phyloP scores from a whole-genome alignment of 306 rosid genomes.

The Hylodesmum podocarpum region DNA sequence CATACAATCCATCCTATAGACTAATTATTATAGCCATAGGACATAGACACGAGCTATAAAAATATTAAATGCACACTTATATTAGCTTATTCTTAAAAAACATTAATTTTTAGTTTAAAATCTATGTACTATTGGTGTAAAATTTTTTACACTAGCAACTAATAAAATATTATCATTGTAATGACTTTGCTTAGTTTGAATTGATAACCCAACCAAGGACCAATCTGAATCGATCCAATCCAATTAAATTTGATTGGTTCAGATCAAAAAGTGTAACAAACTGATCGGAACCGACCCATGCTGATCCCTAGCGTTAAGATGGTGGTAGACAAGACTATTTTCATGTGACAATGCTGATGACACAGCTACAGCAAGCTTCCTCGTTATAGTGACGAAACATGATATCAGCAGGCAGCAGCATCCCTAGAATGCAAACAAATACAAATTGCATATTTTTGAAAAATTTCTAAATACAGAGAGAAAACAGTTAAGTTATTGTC shows the following conservation, averaged over 20 bases:
- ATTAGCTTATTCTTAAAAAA: neutral
- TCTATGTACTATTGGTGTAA: too few relatives aligned
- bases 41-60: neutral
- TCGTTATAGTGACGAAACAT: slow-evolving; percentile 12
- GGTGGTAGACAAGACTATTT: neutral
- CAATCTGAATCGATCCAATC: too few relatives aligned
- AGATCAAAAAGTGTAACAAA: slow-evolving; percentile 26
- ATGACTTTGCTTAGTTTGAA: too few relatives aligned
- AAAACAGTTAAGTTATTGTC: neutral
- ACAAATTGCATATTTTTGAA: neutral
- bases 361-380: neutral
- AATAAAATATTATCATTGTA: too few relatives aligned
- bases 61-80: neutral
- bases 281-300: too few relatives aligned
- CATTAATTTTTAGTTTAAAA: too few relatives aligned
- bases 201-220: too few relatives aligned
- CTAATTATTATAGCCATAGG: neutral
- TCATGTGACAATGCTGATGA: slow-evolving; percentile 6
- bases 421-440: neutral
- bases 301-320: neutral
- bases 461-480: neutral
- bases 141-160: neutral
- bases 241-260: slow-evolving; percentile 13
- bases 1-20: too few relatives aligned
- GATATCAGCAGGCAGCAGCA: slow-evolving; percentile 1